These are phyloP conservation scores for Claviceps maximensis DNA, from an alignment of 2,329 filamentous ascomycete genomes.

Conservation along the genomic window DNA sequence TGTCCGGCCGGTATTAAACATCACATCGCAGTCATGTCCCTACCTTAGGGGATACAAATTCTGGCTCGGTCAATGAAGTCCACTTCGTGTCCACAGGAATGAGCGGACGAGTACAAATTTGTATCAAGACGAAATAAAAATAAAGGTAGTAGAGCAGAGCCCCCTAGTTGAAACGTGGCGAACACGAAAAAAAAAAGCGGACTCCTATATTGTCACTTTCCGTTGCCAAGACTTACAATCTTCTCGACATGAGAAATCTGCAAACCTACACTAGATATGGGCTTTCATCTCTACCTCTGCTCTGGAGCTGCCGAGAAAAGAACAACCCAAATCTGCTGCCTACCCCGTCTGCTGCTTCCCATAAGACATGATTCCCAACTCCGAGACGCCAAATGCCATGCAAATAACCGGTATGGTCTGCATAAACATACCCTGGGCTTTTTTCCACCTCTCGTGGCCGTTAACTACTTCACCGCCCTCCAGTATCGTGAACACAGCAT, in stretches of 20 bases:
- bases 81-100: no score
- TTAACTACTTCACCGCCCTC: not conserved
- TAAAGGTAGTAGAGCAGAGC: no score
- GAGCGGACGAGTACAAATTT: no score
- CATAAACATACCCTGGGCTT: conserved; percentile 10
- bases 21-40: no score
- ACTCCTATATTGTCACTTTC: not conserved
- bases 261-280: not conserved
- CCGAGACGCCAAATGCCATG: conserved; percentile 29
- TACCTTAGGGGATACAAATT: no score
- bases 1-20: no score
- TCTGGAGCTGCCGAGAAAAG: not conserved
- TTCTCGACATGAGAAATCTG: no score
- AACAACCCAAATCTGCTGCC: not conserved
- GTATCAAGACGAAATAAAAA: no score
- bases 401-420: conserved; percentile 19
- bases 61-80: no score
- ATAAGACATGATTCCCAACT: conserved; percentile 19
- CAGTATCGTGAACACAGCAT: not conserved
- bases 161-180: no score
- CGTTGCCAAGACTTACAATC: not conserved
- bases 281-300: not conserved
- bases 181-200: no score
- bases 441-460: not conserved
- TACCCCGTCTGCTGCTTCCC: not conserved